These are phyloP conservation scores for Ophiocordyceps robertsii DNA, from an alignment of 2,329 filamentous ascomycete species.

Conservation along the genomic window DNA sequence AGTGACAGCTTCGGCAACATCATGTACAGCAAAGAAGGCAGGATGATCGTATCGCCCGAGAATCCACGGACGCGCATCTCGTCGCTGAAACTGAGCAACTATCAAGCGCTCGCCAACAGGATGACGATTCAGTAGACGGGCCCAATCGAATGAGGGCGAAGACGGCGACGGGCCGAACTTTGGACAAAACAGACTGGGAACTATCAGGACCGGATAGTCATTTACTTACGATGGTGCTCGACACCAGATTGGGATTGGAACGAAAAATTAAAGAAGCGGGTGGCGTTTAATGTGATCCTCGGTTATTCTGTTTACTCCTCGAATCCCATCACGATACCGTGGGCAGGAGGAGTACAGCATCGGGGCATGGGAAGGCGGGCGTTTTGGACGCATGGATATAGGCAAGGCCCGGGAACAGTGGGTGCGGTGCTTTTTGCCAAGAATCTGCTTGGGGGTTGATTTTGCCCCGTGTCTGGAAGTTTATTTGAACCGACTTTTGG, in stretches of 20 bases:
- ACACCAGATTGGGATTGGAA: too few relatives aligned
- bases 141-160: neutral
- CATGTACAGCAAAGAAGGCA: constrained; percentile 43
- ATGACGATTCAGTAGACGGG: constrained; percentile 20
- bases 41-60: constrained; percentile 42
- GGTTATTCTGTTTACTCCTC: too few relatives aligned
- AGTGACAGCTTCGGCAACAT: constrained; percentile 50
- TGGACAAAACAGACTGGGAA: neutral
- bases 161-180: neutral
- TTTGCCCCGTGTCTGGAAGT: neutral
- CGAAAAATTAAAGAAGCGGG: too few relatives aligned
- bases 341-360: neutral
- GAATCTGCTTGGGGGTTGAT: neutral
- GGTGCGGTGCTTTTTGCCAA: neutral
- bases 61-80: constrained; percentile 36
- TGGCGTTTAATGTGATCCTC: too few relatives aligned
- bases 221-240: too few relatives aligned
- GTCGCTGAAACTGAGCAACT: constrained; percentile 45
- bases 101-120: constrained; percentile 32
- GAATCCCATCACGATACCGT: neutral
- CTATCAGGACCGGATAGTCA: too few relatives aligned
- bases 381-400: constrained; percentile 3
- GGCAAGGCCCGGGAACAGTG: neutral
- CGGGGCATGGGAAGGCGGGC: neutral
- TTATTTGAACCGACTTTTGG: neutral